Evolutionary conservation across 345 rosid species (phyloP).

Genomic region (Hibiscus mutabilis): DNA sequence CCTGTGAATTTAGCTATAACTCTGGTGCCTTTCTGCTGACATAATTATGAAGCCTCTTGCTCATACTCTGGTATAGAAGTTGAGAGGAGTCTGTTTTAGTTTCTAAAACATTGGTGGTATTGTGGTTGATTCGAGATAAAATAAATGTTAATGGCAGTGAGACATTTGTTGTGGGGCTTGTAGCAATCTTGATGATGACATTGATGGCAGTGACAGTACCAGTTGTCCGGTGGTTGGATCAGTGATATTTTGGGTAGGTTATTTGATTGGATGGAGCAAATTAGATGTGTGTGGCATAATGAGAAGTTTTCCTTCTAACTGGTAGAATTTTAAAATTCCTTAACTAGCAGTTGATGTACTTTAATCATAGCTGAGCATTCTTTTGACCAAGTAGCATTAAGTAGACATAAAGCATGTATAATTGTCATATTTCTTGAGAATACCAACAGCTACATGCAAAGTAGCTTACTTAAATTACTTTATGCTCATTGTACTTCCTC

Average conservation of each 20-base stretch:
- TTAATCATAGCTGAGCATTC: neutral
- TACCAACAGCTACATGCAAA: neutral
- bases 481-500: neutral
- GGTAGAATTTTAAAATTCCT: neutral
- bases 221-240: neutral
- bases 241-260: neutral
- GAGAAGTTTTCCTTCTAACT: neutral
- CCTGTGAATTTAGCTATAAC: neutral
- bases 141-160: neutral
- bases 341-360: neutral
- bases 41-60: neutral
- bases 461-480: neutral
- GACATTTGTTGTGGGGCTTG: neutral
- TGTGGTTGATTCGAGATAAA: neutral
- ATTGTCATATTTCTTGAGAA: neutral
- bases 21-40: neutral
- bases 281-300: neutral
- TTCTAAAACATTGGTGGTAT: neutral
- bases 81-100: neutral
- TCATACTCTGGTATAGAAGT: neutral
- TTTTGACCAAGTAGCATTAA: neutral
- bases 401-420: neutral
- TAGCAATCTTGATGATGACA: neutral
- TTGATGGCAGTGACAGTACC: constrained; percentile 6
- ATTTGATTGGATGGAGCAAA: neutral